Conservation (phyloP, 129 eudicot genomes). For the Cynara cardunculus region DNA sequence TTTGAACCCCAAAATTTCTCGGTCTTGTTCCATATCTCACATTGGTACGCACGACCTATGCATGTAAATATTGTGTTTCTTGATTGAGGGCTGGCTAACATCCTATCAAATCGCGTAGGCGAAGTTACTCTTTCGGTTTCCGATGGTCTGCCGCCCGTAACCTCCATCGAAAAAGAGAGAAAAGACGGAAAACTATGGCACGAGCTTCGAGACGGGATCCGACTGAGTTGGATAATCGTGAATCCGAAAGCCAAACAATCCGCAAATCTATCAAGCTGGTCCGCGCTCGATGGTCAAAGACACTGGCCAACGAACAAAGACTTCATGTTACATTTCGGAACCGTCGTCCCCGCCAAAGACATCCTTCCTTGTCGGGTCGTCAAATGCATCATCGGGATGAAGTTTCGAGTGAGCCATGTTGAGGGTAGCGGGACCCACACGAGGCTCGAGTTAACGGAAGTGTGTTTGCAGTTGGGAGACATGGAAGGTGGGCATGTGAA, state of each 20-base stretch:
- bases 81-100: too few relatives aligned
- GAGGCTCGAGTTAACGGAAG: slow-evolving; percentile 52
- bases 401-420: slow-evolving; percentile 40
- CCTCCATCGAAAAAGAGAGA: slow-evolving; percentile 72
- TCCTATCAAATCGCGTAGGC: slow-evolving; percentile 7
- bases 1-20: too few relatives aligned
- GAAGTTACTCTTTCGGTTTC: slow-evolving; percentile 59
- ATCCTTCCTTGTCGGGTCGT: slow-evolving; percentile 67
- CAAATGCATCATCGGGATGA: slow-evolving; percentile 69
- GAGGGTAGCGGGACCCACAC: slow-evolving; percentile 36
- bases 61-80: too few relatives aligned
- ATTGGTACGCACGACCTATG: too few relatives aligned
- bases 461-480: slow-evolving; percentile 85
- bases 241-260: slow-evolving; percentile 70
- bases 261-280: slow-evolving; percentile 89
- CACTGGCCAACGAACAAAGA: slow-evolving; percentile 91
- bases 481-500: slow-evolving; percentile 87
- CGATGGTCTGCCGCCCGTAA: slow-evolving; percentile 60
- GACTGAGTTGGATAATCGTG: slow-evolving; percentile 85
- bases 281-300: slow-evolving; percentile 76
- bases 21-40: too few relatives aligned
- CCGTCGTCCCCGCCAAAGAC: slow-evolving; percentile 72
- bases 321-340: slow-evolving; percentile 75
- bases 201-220: slow-evolving; percentile 66
- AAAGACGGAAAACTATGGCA: slow-evolving; percentile 91